Base-by-base conservation (phyloP, 202 grass and related monocot genomes). In the Schoenoplectus triqueter region DNA sequence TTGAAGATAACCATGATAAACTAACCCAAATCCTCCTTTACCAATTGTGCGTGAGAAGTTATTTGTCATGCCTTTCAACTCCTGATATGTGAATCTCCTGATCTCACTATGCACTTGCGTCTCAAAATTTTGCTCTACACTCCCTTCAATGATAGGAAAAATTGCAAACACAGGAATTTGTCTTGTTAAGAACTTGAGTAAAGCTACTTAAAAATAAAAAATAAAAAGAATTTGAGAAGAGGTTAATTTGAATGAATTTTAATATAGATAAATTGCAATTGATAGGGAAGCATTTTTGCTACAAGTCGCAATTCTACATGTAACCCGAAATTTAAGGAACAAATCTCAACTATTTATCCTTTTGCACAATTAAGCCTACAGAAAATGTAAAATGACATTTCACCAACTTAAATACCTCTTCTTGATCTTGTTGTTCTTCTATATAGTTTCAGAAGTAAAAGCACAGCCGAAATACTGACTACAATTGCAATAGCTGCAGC, bases 1-100 rank as follows among this genome's bases (percentile, higher is more conserved):
- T 79, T 84, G 47, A 5, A 88, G 66, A 72, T 67, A 39, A 64
- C 86, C 86, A 69, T 47, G 59, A 51, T 75, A 84, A 4, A 88
- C 80, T 54, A 40, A 13, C 63, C 86, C 86, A 69, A 88, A 88
- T 80, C 86, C 86, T 79, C 81, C 86, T 40, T 44, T 59, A 45
- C 86, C 86, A 69, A 88, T 57, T 64, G 42, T n/a, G 60, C 73
- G 57, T 49, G 80, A 66, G 79, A 88, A 84, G 46, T 84, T 78
- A 31, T 57, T 41, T 67, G 80, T 60, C 59, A 88, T 77, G 15
- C 39, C 51, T n/a, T 78, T 75, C 45, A 88, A 60, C 59, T 84
- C 20, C 39, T 64, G 7, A 6, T 69, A 73, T 45, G 86, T 77
- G 51, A 89, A 90, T 66, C 60, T 66, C 39, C 56, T 83, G 7